These are phyloP conservation scores for Myxozyma kluyveri DNA, from an alignment of 805 yeast species.

Conservation along the genomic window DNA sequence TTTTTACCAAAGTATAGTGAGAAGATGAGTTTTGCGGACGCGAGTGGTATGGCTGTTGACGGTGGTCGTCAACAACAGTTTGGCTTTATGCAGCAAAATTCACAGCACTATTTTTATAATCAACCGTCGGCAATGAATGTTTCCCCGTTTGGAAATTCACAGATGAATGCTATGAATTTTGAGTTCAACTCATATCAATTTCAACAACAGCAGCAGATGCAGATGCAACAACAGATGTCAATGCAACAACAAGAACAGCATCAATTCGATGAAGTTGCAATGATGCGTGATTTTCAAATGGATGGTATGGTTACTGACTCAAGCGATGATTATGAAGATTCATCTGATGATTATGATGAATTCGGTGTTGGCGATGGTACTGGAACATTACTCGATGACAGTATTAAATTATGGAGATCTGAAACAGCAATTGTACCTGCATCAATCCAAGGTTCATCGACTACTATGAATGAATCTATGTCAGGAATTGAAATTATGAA, in stretches of 20 bases:
- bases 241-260: not conserved
- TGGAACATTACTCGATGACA: constrained; percentile 13
- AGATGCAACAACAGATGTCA: not conserved
- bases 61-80: too few species aligned
- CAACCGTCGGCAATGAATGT: too few species aligned
- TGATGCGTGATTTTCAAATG: not conserved
- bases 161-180: too few species aligned
- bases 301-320: not conserved
- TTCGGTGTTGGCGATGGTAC: constrained; percentile 14
- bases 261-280: not conserved
- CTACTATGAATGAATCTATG: not conserved
- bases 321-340: not conserved
- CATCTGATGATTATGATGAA: constrained; percentile 19
- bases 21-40: too few species aligned
- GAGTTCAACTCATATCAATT: too few species aligned
- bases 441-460: too few species aligned
- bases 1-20: too few species aligned
- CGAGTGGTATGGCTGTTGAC: too few species aligned
- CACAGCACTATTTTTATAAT: too few species aligned
- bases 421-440: constrained; percentile 1
- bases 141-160: too few species aligned
- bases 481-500: constrained; percentile 1
- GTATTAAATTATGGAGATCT: constrained; percentile 7
- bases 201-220: not conserved
- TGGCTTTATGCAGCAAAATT: too few species aligned